Evolutionary conservation across 2,329 filamentous ascomycete species (phyloP).

Genomic region (Aspergillus pseudotamarii): DNA sequence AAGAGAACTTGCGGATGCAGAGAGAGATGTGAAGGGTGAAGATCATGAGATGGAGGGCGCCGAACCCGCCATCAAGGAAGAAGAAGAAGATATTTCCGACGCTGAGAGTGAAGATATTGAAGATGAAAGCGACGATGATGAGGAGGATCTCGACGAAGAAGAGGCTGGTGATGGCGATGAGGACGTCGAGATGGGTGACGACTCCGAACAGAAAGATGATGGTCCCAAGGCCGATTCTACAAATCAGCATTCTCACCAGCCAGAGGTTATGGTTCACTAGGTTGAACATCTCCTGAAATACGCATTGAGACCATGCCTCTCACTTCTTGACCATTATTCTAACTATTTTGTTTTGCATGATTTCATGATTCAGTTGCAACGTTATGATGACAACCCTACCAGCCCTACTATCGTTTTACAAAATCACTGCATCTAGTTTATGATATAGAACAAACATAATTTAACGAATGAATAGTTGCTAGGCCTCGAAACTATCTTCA

Average conservation of each 20-base stretch:
- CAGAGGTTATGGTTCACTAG: constrained; percentile 53
- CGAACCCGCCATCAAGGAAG: constrained; percentile 56
- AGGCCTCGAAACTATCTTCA: not conserved
- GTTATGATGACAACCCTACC: constrained; percentile 27
- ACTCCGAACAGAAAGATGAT: constrained; percentile 47
- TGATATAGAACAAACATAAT: constrained; percentile 31
- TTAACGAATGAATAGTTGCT: constrained; percentile 8
- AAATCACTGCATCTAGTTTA: constrained; percentile 26
- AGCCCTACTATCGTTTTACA: constrained; percentile 12
- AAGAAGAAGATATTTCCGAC: constrained; percentile 71
- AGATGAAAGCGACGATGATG: constrained; percentile 73
- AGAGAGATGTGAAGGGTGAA: constrained; percentile 50
- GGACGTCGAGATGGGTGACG: constrained; percentile 62
- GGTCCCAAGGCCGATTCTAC: constrained; percentile 30
- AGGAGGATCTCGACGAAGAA: constrained; percentile 68
- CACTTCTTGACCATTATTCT: constrained; percentile 10
- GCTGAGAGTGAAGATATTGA: constrained; percentile 79
- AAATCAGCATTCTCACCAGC: constrained; percentile 37
- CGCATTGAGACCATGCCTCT: not conserved
- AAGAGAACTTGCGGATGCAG: constrained; percentile 53
- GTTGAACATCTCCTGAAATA: not conserved
- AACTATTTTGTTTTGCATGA: constrained; percentile 25
- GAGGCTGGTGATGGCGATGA: constrained; percentile 61
- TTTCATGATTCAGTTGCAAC: constrained; percentile 35
- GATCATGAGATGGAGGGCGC: constrained; percentile 77